Evolutionary conservation across 495 filamentous ascomycete genomes (phyloP), one percentile per base, ranked within the genome.

Genomic region (Aspergillus baeticus): DNA sequence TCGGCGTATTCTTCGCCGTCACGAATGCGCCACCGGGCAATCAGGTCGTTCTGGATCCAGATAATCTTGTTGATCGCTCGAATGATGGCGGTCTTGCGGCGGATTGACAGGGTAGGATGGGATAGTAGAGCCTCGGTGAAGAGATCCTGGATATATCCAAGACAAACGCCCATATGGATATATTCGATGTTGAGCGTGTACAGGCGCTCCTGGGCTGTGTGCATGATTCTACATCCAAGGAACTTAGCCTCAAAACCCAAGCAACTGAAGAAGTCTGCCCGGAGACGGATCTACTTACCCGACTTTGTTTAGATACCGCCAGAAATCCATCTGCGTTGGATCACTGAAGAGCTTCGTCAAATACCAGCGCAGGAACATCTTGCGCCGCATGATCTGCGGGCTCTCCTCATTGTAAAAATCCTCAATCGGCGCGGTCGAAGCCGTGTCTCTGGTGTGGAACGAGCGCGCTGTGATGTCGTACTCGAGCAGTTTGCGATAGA

Each of bases 1-100:
- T 83, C 83, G 21, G 74, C 81, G 58, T 75, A 89, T 66, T 91
- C 86, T 31, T 88, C 87, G 34, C 87, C 86, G 55, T 91, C 87
- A 21, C 80, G 75, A 5, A 87, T 80, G 56, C 89, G 87, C 82
- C 84, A 89, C 69, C 84, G 87, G 8, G 88, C 84, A 60, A 92
- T 89, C 17, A 92, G 73, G 65, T 92, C 89, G 61, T 89, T 89
- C 69, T 90, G 87, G 62, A 89, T 88, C 86, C 87, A 89, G 54
- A 86, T 74, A 13, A 86, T 70, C 57, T 86, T 86, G 52, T 58
- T 74, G 51, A 83, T 67, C 10, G 88, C 88, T 56, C 84, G 87
- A 29, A 89, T 73, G 15, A 90, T 75, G 4, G 83, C 84, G 2
- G 84, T 81, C 70, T 91, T 91, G 57, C 81, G 81, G 18, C 76